Percentiles rank a stretch among this genome's conserved stretches.
These are phyloP conservation scores for Fusarium bactridioides DNA, from an alignment of 2,329 filamentous ascomycete genomes.

Conservation along the genomic window DNA sequence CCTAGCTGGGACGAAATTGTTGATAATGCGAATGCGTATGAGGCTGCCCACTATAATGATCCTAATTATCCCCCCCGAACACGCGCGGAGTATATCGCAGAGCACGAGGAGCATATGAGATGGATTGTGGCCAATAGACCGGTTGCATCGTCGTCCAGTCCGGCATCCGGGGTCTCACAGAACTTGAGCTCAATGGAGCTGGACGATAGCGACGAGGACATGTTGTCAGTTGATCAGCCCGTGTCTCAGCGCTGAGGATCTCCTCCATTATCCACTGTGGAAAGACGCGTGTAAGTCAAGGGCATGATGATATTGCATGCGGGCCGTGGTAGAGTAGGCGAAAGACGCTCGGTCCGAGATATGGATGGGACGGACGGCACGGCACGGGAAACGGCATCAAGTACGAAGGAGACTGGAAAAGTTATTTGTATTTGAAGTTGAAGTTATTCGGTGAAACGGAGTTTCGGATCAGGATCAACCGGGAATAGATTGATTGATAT, in stretches of 20 bases:
- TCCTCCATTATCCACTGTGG: not conserved
- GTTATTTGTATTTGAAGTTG: not conserved
- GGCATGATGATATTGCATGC: not conserved
- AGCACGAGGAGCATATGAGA: not conserved
- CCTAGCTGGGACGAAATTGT: not conserved
- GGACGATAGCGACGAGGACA: not conserved
- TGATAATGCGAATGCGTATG: not conserved
- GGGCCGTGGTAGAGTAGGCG: not conserved
- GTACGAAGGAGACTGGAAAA: not conserved
- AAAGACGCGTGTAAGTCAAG: slow-evolving; percentile 13
- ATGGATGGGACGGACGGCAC: slow-evolving; percentile 16
- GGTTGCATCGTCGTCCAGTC: not conserved
- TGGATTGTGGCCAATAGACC: not conserved
- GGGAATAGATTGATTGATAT: not conserved
- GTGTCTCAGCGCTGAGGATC: not conserved
- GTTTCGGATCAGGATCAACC: not conserved
- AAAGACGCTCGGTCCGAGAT: slow-evolving; percentile 2
- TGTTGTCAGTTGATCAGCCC: not conserved
- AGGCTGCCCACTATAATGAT: not conserved
- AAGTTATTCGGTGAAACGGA: not conserved
- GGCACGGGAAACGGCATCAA: slow-evolving; percentile 12
- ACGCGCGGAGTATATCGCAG: not conserved
- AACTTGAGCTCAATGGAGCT: not conserved
- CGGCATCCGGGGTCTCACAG: not conserved
- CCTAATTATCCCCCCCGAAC: not conserved